These are phyloP conservation scores for Xylaria bambusicola DNA, from an alignment of 495 filamentous ascomycete genomes.

Conservation along the genomic window DNA sequence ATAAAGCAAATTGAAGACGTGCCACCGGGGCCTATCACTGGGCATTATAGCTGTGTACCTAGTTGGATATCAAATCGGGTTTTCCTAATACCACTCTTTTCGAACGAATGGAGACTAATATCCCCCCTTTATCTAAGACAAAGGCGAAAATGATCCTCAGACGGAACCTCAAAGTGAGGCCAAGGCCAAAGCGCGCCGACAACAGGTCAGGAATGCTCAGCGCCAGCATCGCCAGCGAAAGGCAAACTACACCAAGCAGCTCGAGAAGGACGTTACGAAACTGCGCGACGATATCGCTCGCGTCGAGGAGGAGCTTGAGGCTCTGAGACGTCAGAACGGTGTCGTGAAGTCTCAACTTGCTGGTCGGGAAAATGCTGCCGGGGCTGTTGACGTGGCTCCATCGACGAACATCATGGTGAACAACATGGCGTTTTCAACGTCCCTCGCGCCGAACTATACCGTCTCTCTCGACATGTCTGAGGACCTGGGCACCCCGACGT, in stretches of 20 bases:
- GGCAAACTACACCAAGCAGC: conserved; percentile 51
- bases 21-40: too few relatives aligned
- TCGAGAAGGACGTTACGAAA: conserved; percentile 49
- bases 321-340: conserved; percentile 40
- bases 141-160: neutral
- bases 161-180: conserved; percentile 17
- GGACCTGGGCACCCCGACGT: conserved; percentile 31
- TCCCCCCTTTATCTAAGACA: neutral
- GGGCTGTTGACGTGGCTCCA: neutral
- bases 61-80: too few relatives aligned
- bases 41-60: too few relatives aligned
- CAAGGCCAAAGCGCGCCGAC: conserved; percentile 44
- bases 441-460: conserved; percentile 26
- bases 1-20: too few relatives aligned
- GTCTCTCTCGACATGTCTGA: conserved; percentile 35
- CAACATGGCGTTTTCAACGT: conserved; percentile 1
- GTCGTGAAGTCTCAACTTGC: conserved; percentile 24
- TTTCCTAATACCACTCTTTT: neutral
- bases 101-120: neutral
- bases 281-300: conserved; percentile 47
- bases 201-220: conserved; percentile 54
- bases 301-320: conserved; percentile 34
- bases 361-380: neutral
- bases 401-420: neutral
- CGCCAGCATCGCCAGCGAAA: conserved; percentile 55